Conservation (phyloP, 169 alveolate genomes). For the Eimeria sp. region DNA sequence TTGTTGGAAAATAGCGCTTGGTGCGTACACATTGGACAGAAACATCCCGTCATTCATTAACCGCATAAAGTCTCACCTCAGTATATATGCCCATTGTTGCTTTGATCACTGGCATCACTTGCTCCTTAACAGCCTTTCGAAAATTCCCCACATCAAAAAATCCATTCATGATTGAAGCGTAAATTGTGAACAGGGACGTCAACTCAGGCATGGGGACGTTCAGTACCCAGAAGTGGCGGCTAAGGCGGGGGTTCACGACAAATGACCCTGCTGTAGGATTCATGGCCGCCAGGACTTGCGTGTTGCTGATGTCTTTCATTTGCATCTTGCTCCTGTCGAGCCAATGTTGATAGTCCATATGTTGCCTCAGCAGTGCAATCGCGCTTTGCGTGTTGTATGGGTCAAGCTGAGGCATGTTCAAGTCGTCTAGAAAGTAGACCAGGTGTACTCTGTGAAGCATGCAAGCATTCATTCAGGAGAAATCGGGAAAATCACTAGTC, state of each 20-base stretch:
- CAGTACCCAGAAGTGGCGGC: conserved; percentile 97
- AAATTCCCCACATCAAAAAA: conserved; percentile 93
- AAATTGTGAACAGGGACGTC: conserved; percentile 95
- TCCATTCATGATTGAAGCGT: conserved; percentile 95
- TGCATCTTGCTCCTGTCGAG: conserved; percentile 95
- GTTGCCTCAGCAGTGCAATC: conserved; percentile 96
- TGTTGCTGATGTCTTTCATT: conserved; percentile 96
- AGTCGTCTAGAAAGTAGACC: conserved; percentile 97
- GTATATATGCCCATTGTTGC: conserved; percentile 95
- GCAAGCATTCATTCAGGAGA: background rate
- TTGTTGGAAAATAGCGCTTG: background rate
- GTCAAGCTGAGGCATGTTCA: conserved; percentile 98
- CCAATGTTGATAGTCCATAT: conserved; percentile 96
- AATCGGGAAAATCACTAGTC: background rate
- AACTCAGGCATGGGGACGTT: conserved; percentile 97
- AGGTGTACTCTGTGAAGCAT: conserved; percentile 92
- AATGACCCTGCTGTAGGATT: conserved; percentile 98
- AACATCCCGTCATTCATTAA: background rate
- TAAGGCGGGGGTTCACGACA: conserved; percentile 95
- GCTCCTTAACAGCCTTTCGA: conserved; percentile 94
- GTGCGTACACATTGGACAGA: background rate
- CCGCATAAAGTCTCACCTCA: conserved; percentile 87
- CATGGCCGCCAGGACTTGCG: conserved; percentile 96
- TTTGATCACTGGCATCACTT: conserved; percentile 93
- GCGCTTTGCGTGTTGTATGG: conserved; percentile 97